Conservation (phyloP, 2,329 filamentous ascomycete genomes). For the Sporothrix brasiliensis region DNA sequence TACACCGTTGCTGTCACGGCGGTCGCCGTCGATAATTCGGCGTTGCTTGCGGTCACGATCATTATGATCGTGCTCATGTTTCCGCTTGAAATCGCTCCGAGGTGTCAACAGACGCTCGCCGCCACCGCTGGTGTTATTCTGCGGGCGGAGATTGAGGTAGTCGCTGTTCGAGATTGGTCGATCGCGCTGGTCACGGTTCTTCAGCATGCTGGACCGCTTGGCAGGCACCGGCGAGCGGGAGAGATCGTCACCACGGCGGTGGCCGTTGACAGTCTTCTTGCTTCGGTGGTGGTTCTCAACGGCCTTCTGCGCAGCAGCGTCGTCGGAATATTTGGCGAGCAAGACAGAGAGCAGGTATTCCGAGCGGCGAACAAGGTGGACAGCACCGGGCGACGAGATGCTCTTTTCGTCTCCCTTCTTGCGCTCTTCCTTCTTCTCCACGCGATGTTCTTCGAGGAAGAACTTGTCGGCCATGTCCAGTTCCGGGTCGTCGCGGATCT, state of each 20-base stretch:
- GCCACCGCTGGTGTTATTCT: constrained; percentile 37
- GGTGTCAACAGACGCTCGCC: constrained; percentile 52
- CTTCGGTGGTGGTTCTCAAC: constrained; percentile 94
- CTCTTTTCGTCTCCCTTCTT: constrained; percentile 76
- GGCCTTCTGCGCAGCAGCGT: constrained; percentile 73
- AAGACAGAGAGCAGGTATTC: constrained; percentile 96
- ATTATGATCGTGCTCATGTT: constrained; percentile 58
- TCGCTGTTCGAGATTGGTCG: constrained; percentile 43
- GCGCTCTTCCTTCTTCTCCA: constrained; percentile 94
- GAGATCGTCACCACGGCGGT: constrained; percentile 59
- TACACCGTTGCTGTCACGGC: constrained; percentile 36
- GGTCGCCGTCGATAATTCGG: constrained; percentile 38
- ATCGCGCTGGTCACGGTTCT: constrained; percentile 52
- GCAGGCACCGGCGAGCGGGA: constrained; percentile 67
- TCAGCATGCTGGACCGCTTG: constrained; percentile 53
- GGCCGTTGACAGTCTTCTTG: constrained; percentile 76
- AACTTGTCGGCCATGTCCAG: constrained; percentile 87
- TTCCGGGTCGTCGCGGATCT: constrained; percentile 89
- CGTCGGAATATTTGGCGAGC: constrained; percentile 78
- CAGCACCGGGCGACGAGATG: constrained; percentile 92
- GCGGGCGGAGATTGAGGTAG: constrained; percentile 37
- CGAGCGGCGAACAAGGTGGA: constrained; percentile 90
- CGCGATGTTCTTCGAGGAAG: constrained; percentile 96
- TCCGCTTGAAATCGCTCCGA: constrained; percentile 62
- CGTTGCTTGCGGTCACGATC: constrained; percentile 52